Percentiles rank a stretch among this genome's conserved stretches.
Evolutionary conservation across 345 rosid genomes (phyloP).

Genomic region (Cardiospermum halicacabum): DNA sequence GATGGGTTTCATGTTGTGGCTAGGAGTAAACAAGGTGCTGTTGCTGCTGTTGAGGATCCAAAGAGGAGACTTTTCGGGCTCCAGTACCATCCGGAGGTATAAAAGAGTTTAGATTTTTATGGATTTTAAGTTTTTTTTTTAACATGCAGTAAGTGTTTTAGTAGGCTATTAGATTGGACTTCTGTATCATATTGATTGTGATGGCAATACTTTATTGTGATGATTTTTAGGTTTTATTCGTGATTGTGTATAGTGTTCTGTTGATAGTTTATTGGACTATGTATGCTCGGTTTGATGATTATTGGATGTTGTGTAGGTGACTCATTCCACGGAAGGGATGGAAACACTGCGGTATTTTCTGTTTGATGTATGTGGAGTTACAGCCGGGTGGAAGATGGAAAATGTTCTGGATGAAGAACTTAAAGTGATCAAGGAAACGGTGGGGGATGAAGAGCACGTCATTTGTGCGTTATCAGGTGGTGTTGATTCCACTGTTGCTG

Average conservation of each 20-base stretch:
- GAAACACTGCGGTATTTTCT: constrained; percentile 69
- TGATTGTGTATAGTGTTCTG: too few relatives aligned
- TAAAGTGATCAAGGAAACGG: constrained; percentile 53
- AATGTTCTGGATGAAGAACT: constrained; percentile 87
- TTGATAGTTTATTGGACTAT: too few relatives aligned
- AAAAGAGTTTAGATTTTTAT: background rate
- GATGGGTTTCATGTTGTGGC: constrained; percentile 74
- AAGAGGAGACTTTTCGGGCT: constrained; percentile 70
- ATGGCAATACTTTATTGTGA: background rate
- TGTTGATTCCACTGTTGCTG: constrained; percentile 98
- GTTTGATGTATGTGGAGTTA: constrained; percentile 67
- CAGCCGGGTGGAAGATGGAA: constrained; percentile 91
- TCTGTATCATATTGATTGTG: background rate
- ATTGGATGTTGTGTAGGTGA: constrained; percentile 49
- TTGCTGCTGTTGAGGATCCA: constrained; percentile 71
- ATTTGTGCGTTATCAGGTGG: constrained; percentile 97
- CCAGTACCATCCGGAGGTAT: constrained; percentile 97
- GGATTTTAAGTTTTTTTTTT: background rate
- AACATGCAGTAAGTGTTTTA: background rate
- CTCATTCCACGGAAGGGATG: constrained; percentile 96
- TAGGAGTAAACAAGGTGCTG: constrained; percentile 68
- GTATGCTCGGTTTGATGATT: too few relatives aligned
- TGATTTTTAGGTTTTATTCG: background rate
- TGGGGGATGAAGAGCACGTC: constrained; percentile 78
- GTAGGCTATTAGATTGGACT: background rate